phyloP scores from a whole-genome alignment of 176 grass and related monocot species.

The Ensete ventricosum region DNA sequence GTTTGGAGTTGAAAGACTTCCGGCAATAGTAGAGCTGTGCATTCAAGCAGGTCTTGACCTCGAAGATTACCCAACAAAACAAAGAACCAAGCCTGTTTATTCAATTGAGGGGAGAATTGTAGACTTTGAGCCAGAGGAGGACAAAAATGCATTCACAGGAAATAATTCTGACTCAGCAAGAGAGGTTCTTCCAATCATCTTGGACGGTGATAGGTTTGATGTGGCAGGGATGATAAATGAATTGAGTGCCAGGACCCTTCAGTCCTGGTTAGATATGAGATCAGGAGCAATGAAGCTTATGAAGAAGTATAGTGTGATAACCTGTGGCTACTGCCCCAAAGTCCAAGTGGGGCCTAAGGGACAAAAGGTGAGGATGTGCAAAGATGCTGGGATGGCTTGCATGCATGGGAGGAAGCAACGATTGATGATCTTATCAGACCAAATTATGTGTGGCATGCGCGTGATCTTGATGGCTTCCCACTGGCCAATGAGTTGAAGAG shows the following conservation, averaged over 20 bases:
- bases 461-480: not conserved
- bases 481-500: slow-evolving; percentile 54
- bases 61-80: slow-evolving; percentile 41
- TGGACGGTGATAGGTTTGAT: not conserved
- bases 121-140: slow-evolving; percentile 45
- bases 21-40: slow-evolving; percentile 56
- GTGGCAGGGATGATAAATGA: slow-evolving; percentile 13
- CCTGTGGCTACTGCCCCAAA: slow-evolving; percentile 63
- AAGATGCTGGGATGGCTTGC: slow-evolving; percentile 47
- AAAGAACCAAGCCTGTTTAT: slow-evolving; percentile 46
- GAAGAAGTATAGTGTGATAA: slow-evolving; percentile 46
- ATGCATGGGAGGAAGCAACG: slow-evolving; percentile 62
- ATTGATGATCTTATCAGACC: slow-evolving; percentile 53
- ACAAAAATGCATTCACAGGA: not conserved
- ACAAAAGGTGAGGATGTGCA: slow-evolving; percentile 70
- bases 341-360: slow-evolving; percentile 72
- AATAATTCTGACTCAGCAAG: not conserved
- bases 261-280: slow-evolving; percentile 42
- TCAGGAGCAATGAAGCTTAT: slow-evolving; percentile 39
- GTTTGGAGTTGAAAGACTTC: slow-evolving; percentile 36
- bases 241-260: slow-evolving; percentile 30
- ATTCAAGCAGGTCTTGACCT: slow-evolving; percentile 54
- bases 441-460: slow-evolving; percentile 54
- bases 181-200: not conserved
- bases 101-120: slow-evolving; percentile 56